phyloP scores from a whole-genome alignment of 148 eudicot species.

The Vaccinium vitisidaea region DNA sequence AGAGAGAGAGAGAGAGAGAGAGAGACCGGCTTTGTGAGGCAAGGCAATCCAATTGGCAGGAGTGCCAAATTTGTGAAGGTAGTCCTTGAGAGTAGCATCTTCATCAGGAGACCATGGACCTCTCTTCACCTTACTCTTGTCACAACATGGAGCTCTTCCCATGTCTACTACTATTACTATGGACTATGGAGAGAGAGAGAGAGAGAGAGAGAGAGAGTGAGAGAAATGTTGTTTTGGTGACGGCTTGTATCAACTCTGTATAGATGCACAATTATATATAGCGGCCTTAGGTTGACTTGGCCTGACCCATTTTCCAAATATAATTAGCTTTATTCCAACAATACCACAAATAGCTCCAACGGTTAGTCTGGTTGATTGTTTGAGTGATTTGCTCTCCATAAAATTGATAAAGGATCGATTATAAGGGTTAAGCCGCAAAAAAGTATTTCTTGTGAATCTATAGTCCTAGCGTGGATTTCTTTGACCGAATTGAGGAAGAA shows the following conservation, averaged over 20 bases:
- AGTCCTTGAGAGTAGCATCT: constrained; percentile 58
- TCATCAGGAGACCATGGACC: constrained; percentile 87
- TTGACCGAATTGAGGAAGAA: too few species aligned
- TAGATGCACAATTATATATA: not conserved
- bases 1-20: constrained; percentile 15
- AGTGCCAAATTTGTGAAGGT: constrained; percentile 53
- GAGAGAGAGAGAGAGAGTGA: not conserved
- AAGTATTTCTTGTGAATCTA: too few species aligned
- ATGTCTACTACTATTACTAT: constrained; percentile 11
- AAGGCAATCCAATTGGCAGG: constrained; percentile 75
- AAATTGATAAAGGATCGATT: too few species aligned
- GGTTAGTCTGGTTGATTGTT: too few species aligned
- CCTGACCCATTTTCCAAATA: not conserved
- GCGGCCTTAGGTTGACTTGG: not conserved
- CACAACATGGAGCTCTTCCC: constrained; percentile 87
- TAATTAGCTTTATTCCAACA: not conserved
- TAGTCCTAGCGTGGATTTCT: too few species aligned
- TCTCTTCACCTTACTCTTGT: constrained; percentile 65
- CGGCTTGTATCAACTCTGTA: not conserved
- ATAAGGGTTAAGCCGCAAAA: too few species aligned
- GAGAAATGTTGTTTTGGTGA: not conserved
- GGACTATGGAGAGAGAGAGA: not conserved
- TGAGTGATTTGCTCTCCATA: too few species aligned
- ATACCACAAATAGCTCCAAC: not conserved
- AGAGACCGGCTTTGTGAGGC: constrained; percentile 59